Percentiles rank a stretch among this genome's conserved stretches.
Evolutionary conservation across 2,329 filamentous ascomycete genomes (phyloP).

Genomic region (Hansfordia pulvinata): DNA sequence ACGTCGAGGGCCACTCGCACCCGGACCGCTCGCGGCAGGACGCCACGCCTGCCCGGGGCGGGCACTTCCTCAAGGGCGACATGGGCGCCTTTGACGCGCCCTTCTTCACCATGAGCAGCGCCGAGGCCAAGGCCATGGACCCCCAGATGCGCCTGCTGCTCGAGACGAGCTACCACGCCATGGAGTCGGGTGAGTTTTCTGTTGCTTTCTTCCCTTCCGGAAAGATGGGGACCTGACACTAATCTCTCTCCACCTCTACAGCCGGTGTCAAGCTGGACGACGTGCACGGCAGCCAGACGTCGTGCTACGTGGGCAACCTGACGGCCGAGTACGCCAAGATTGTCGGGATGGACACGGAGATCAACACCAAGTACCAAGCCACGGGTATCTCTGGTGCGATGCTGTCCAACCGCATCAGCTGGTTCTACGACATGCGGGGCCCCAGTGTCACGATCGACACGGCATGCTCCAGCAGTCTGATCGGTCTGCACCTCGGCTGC

Average conservation of each 20-base stretch:
- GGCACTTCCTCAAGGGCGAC: slow-evolving; percentile 12
- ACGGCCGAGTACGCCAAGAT: slow-evolving; percentile 11
- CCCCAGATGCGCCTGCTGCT: slow-evolving; percentile 26
- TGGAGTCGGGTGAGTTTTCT: too few relatives aligned
- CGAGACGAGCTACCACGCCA: slow-evolving; percentile 25
- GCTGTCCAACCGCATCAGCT: neutral
- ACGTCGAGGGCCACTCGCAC: slow-evolving; percentile 1
- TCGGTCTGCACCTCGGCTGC: neutral
- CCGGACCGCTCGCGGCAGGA: too few relatives aligned
- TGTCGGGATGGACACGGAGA: slow-evolving; percentile 13
- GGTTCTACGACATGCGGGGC: neutral
- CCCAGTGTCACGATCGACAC: neutral
- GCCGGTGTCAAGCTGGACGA: neutral
- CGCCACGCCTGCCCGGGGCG: too few relatives aligned
- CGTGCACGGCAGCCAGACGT: neutral
- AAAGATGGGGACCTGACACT: too few relatives aligned
- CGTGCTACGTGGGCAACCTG: slow-evolving; percentile 3
- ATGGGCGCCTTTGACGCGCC: slow-evolving; percentile 12
- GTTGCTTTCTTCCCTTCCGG: too few relatives aligned
- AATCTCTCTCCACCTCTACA: too few relatives aligned
- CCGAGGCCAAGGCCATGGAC: slow-evolving; percentile 25
- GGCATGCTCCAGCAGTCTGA: neutral
- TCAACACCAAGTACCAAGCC: neutral
- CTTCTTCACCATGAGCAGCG: slow-evolving; percentile 24
- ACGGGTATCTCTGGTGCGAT: neutral